Percentiles rank a stretch among this genome's conserved stretches.
Evolutionary conservation across 441 rosid genomes (phyloP).

Genomic region (Capsella rubella): DNA sequence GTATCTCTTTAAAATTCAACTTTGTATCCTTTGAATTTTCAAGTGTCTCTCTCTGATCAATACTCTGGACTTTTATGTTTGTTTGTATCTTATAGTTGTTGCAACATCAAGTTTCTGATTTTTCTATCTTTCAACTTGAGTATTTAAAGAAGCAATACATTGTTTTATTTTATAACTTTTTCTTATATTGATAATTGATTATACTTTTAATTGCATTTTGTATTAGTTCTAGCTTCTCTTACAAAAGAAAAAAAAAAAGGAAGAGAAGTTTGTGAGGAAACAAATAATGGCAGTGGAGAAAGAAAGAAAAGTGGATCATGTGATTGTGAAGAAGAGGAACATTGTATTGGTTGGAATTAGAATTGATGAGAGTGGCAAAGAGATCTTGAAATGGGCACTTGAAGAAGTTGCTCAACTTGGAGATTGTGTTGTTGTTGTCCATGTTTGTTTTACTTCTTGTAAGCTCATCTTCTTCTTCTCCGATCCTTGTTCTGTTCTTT

Average conservation of each 20-base stretch:
- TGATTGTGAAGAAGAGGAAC: constrained; percentile 49
- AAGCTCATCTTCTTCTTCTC: constrained; percentile 19
- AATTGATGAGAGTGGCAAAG: constrained; percentile 66
- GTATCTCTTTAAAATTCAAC: constrained; percentile 29
- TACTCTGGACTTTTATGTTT: constrained; percentile 41
- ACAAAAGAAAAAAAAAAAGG: background rate
- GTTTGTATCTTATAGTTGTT: constrained; percentile 39
- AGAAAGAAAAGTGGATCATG: constrained; percentile 42
- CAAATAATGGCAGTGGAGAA: constrained; percentile 55
- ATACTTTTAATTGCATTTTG: constrained; percentile 11
- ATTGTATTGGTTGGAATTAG: constrained; percentile 75
- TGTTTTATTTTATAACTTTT: constrained; percentile 12
- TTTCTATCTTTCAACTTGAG: constrained; percentile 15
- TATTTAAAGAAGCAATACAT: constrained; percentile 22
- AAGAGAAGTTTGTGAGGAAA: constrained; percentile 7
- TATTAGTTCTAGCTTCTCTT: constrained; percentile 21
- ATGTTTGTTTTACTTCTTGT: constrained; percentile 74
- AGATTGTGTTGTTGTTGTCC: constrained; percentile 77
- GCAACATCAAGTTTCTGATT: constrained; percentile 37
- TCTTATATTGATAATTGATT: constrained; percentile 13
- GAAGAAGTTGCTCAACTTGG: constrained; percentile 86
- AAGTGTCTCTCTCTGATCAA: constrained; percentile 28
- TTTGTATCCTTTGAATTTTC: constrained; percentile 28
- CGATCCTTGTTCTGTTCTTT: background rate
- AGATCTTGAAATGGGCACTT: constrained; percentile 79